phyloP scores from a whole-genome alignment of 495 filamentous ascomycete species.

The Filosporella fistucella region DNA sequence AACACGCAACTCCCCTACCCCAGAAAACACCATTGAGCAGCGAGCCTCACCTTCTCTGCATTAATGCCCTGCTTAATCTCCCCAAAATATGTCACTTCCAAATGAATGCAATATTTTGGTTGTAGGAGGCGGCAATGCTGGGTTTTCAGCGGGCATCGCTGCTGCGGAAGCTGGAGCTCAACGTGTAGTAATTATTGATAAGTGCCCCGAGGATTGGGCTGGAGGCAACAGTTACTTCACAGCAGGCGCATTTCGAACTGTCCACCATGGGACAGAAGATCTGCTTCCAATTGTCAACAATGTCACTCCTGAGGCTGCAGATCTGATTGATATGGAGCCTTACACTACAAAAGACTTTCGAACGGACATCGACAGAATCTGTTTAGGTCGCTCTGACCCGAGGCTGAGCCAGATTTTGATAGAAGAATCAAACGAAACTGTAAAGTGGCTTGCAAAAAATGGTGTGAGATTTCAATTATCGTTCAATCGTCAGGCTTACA shows the following conservation, averaged over 20 bases:
- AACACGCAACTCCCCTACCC: too few species aligned
- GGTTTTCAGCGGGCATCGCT: slow-evolving; percentile 49
- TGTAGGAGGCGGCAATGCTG: slow-evolving; percentile 55
- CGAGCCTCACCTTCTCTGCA: too few species aligned
- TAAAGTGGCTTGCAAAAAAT: slow-evolving; percentile 50
- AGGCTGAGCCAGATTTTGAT: slow-evolving; percentile 40
- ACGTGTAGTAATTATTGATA: slow-evolving; percentile 46
- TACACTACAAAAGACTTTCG: slow-evolving; percentile 43
- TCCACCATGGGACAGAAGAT: slow-evolving; percentile 40
- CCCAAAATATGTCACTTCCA: too few species aligned
- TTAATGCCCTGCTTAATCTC: too few species aligned
- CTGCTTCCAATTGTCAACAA: slow-evolving; percentile 43
- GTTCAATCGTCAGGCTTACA: slow-evolving; percentile 58
- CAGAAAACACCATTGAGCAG: too few species aligned
- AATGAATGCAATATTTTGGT: slow-evolving; percentile 51
- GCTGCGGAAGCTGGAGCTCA: slow-evolving; percentile 34
- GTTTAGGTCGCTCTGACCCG: slow-evolving; percentile 39
- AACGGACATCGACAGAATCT: slow-evolving; percentile 45
- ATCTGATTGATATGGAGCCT: slow-evolving; percentile 37
- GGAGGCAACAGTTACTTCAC: slow-evolving; percentile 58
- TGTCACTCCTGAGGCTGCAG: slow-evolving; percentile 28
- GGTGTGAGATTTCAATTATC: slow-evolving; percentile 52
- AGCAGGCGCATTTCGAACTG: slow-evolving; percentile 49
- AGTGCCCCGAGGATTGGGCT: slow-evolving; percentile 44
- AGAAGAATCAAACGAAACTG: slow-evolving; percentile 35